phyloP scores from a whole-genome alignment of 2,329 filamentous ascomycete species.

The Colletotrichum shisoi region DNA sequence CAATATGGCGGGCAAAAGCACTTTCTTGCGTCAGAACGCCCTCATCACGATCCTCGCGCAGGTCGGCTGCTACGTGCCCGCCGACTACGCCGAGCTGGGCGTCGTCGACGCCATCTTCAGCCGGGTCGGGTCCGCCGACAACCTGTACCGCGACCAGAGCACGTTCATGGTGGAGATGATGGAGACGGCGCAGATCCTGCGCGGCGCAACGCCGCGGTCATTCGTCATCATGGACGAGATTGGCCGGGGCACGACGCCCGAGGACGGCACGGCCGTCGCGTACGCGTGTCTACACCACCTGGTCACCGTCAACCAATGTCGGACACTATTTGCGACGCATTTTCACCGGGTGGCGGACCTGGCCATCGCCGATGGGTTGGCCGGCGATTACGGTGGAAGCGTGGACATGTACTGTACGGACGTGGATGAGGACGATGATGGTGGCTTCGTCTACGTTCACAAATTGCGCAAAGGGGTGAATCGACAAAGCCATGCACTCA shows the following conservation, averaged over 20 bases:
- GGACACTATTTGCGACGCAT: constrained; percentile 92
- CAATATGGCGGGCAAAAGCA: constrained; percentile 99
- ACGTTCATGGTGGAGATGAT: constrained; percentile 99
- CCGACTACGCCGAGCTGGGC: constrained; percentile 82
- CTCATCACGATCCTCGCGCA: constrained; percentile 94
- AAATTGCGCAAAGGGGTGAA: constrained; percentile 83
- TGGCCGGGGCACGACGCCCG: constrained; percentile 89
- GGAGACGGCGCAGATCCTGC: constrained; percentile 90
- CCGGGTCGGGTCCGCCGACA: constrained; percentile 91
- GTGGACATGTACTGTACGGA: constrained; percentile 89
- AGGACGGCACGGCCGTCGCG: constrained; percentile 88
- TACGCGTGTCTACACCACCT: constrained; percentile 89
- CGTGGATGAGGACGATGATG: constrained; percentile 74
- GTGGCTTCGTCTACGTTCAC: constrained; percentile 87
- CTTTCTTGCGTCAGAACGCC: constrained; percentile 93
- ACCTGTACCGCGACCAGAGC: constrained; percentile 91
- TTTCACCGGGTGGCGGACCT: constrained; percentile 87
- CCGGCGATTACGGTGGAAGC: constrained; percentile 45
- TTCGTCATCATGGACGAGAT: constrained; percentile 99
- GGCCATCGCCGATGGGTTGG: constrained; percentile 63
- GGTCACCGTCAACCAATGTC: constrained; percentile 76
- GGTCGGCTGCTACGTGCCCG: constrained; percentile 90
- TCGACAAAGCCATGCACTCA: constrained; percentile 85
- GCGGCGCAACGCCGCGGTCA: constrained; percentile 79
- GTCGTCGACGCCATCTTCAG: constrained; percentile 97